phyloP scores from a whole-genome alignment of 2,329 filamentous ascomycete species.

The Apiospora phragmitis region DNA sequence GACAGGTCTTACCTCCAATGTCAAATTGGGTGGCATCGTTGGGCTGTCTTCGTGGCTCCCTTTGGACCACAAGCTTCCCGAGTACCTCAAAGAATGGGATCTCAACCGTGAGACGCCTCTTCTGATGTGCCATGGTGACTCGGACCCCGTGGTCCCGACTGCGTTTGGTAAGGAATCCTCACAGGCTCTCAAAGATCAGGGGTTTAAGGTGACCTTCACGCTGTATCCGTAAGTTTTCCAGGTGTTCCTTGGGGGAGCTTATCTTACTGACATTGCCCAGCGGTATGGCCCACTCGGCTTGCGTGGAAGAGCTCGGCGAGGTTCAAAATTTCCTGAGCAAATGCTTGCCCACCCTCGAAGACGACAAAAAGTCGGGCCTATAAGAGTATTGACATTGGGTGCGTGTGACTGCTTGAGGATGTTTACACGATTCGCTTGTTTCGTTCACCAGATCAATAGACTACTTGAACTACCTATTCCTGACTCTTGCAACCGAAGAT shows the following conservation, averaged over 20 bases:
- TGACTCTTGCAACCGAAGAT: background rate
- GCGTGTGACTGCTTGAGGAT: too few relatives aligned
- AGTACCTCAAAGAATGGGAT: conserved; percentile 53
- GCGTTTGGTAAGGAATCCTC: conserved; percentile 69
- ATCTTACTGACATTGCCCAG: conserved; percentile 39
- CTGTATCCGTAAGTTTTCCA: conserved; percentile 65
- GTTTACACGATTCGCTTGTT: background rate
- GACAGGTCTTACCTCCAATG: conserved; percentile 69
- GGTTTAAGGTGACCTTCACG: conserved; percentile 74
- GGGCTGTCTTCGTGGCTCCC: conserved; percentile 82
- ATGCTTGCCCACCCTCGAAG: conserved; percentile 44
- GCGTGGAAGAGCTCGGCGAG: conserved; percentile 77
- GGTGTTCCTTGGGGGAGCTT: background rate
- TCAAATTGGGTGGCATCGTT: conserved; percentile 84
- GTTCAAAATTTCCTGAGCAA: conserved; percentile 62
- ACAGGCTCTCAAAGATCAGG: conserved; percentile 65
- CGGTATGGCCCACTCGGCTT: conserved; percentile 74
- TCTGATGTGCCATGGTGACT: conserved; percentile 85
- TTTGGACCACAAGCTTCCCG: conserved; percentile 63
- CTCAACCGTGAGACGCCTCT: conserved; percentile 77
- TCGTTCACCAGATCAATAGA: background rate
- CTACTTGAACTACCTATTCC: background rate
- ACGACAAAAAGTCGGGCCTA: conserved; percentile 39
- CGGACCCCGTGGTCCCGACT: conserved; percentile 71
- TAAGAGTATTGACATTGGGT: conserved; percentile 17